These are phyloP conservation scores for Oidiodendron maius DNA, from an alignment of 495 filamentous ascomycete genomes.

Conservation along the genomic window DNA sequence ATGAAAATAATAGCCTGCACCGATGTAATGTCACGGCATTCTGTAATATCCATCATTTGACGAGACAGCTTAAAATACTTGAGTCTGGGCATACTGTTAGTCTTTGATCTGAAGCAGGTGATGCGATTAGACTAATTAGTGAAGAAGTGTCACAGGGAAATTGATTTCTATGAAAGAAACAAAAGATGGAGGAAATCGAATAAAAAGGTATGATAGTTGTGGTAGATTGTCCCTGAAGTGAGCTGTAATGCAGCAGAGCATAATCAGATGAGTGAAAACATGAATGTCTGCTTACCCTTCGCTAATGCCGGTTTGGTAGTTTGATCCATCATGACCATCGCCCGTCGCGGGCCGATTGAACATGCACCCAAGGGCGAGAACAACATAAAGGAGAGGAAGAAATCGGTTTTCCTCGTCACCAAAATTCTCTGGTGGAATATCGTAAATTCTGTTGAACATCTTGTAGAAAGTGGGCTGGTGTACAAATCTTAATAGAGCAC, in stretches of 20 bases:
- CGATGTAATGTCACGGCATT: constrained; percentile 79
- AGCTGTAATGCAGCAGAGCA: too few relatives aligned
- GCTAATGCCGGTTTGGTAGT: constrained; percentile 66
- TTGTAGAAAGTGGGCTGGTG: constrained; percentile 81
- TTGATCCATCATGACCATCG: constrained; percentile 38
- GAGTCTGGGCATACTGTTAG: constrained; percentile 42
- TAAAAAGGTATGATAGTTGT: too few relatives aligned
- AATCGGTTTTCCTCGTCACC: constrained; percentile 73
- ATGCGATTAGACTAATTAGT: too few relatives aligned
- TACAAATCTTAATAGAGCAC: constrained; percentile 77
- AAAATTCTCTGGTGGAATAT: constrained; percentile 60
- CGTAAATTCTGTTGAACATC: constrained; percentile 74
- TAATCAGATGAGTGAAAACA: neutral
- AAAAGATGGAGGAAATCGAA: too few relatives aligned
- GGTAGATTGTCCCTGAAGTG: too few relatives aligned
- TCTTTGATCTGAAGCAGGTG: neutral
- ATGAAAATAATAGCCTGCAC: constrained; percentile 87
- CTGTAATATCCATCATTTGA: constrained; percentile 75
- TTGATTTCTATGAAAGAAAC: too few relatives aligned
- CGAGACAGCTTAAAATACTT: constrained; percentile 81
- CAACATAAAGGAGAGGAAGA: constrained; percentile 75
- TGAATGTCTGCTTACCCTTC: constrained; percentile 81
- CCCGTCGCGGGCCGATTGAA: constrained; percentile 45
- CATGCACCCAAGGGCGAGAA: constrained; percentile 80
- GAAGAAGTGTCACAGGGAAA: too few relatives aligned